A percentile compares a stretch with the other conserved stretches of the same genome.
Evolutionary conservation across 2,329 filamentous ascomycete species (phyloP).

Genomic region (Aspergillus fischeri): DNA sequence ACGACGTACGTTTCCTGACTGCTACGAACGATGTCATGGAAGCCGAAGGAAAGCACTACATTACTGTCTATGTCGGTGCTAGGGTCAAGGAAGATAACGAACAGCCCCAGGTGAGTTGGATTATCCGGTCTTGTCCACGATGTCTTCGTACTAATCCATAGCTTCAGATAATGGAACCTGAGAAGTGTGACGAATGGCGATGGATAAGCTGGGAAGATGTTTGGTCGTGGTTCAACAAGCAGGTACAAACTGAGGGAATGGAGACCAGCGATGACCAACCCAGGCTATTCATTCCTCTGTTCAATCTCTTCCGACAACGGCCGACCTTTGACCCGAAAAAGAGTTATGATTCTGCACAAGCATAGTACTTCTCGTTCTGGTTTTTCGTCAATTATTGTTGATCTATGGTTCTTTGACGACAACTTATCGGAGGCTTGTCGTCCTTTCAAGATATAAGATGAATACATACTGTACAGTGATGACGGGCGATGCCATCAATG

Average conservation of each 20-base stretch:
- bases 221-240: background rate
- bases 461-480: too few species aligned
- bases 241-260: constrained; percentile 19
- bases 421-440: too few species aligned
- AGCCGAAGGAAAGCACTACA: constrained; percentile 63
- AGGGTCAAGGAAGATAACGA: constrained; percentile 45
- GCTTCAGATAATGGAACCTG: constrained; percentile 37
- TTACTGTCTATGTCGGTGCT: constrained; percentile 66
- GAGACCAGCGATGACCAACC: constrained; percentile 4
- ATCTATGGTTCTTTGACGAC: background rate
- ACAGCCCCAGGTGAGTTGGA: constrained; percentile 50
- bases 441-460: too few species aligned
- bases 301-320: constrained; percentile 43
- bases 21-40: constrained; percentile 66
- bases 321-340: constrained; percentile 17
- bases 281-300: constrained; percentile 46
- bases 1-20: constrained; percentile 50
- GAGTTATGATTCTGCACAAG: background rate
- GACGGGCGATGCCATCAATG: background rate
- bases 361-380: background rate
- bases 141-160: background rate
- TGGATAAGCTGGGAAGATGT: constrained; percentile 51
- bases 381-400: too few species aligned
- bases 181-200: constrained; percentile 55
- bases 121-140: background rate